Conservation (phyloP, 257 asterid species). For the Verbena officinalis region DNA sequence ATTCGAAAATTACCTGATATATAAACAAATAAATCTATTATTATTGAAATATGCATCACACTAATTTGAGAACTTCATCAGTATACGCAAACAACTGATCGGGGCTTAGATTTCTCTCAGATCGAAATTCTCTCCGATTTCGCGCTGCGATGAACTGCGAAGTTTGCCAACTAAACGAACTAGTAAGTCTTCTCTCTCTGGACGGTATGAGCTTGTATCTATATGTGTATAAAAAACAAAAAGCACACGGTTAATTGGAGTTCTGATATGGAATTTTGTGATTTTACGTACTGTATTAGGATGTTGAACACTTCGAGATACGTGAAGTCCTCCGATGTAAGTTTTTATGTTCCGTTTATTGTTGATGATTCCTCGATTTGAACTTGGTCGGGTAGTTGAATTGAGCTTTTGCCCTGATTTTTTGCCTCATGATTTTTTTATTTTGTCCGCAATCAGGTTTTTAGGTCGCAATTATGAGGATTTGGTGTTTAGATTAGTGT, state of each 20-base stretch:
- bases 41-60: no score
- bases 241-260: slow-evolving; percentile 3
- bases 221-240: neutral
- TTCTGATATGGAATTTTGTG: slow-evolving; percentile 3
- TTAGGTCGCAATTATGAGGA: slow-evolving; percentile 21
- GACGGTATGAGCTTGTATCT: neutral
- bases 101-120: slow-evolving; percentile 1
- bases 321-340: slow-evolving; percentile 92
- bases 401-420: slow-evolving; percentile 14
- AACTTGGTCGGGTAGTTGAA: slow-evolving; percentile 17
- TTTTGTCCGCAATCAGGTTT: neutral
- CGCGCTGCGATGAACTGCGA: slow-evolving; percentile 69
- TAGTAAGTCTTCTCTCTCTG: slow-evolving; percentile 48
- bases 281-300: slow-evolving; percentile 49
- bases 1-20: no score
- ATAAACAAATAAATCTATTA: no score
- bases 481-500: slow-evolving; percentile 2
- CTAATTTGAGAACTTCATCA: neutral
- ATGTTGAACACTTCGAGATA: slow-evolving; percentile 91
- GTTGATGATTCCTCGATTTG: slow-evolving; percentile 13
- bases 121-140: slow-evolving; percentile 29
- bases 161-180: slow-evolving; percentile 89
- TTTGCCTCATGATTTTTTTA: neutral
- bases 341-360: slow-evolving; percentile 28
- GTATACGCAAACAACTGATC: slow-evolving; percentile 13